phyloP scores from a whole-genome alignment of 2,329 filamentous ascomycete species.

The Cladophialophora immunda region DNA sequence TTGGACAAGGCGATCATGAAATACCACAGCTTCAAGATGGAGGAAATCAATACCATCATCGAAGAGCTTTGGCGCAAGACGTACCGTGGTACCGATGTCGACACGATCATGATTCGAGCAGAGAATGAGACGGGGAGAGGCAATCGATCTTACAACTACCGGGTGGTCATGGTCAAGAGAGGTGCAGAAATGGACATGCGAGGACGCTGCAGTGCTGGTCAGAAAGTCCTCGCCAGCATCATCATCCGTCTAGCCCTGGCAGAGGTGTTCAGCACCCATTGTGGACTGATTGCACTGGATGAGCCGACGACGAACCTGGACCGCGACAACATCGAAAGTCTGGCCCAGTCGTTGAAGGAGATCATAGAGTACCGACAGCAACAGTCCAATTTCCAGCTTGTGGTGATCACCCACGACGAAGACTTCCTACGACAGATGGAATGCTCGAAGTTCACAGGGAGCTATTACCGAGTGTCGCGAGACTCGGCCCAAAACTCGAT shows the following conservation, averaged over 20 bases:
- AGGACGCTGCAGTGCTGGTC: conserved; percentile 92
- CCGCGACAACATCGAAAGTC: conserved; percentile 88
- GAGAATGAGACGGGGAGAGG: conserved; percentile 74
- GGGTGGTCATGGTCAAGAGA: conserved; percentile 96
- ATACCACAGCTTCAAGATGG: conserved; percentile 96
- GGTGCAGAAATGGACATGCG: conserved; percentile 99
- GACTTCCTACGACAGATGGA: conserved; percentile 94
- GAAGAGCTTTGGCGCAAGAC: conserved; percentile 97
- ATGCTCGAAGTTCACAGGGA: conserved; percentile 90
- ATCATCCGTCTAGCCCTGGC: conserved; percentile 96
- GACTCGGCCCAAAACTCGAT: conserved; percentile 86
- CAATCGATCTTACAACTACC: conserved; percentile 93
- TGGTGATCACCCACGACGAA: conserved; percentile 98
- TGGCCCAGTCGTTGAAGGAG: conserved; percentile 83
- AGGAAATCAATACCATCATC: conserved; percentile 94
- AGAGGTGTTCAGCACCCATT: conserved; percentile 95
- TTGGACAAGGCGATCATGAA: conserved; percentile 97
- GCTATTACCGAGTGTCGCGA: conserved; percentile 86
- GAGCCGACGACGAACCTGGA: conserved; percentile 98
- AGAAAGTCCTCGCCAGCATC: conserved; percentile 95
- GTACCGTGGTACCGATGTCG: conserved; percentile 96
- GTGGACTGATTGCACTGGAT: conserved; percentile 94
- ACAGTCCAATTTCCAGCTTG: conserved; percentile 95
- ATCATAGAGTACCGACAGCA: conserved; percentile 85
- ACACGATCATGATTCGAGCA: conserved; percentile 93